These are phyloP conservation scores for Sorghum bicolor DNA, from an alignment of 176 grass and related monocot genomes.

Conservation along the genomic window DNA sequence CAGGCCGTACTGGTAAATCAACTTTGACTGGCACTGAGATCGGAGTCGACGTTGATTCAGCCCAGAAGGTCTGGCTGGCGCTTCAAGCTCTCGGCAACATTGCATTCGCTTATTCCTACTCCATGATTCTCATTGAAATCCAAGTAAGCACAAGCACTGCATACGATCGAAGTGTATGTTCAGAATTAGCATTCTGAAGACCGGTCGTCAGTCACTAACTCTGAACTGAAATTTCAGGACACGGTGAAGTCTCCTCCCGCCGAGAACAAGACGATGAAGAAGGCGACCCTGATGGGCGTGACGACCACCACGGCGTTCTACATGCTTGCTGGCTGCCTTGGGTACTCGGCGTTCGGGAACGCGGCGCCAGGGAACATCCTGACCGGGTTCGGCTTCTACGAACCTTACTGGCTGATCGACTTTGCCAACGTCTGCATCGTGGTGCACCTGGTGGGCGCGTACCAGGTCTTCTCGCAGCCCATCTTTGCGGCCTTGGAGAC, in stretches of 20 bases:
- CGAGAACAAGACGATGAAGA: constrained; percentile 91
- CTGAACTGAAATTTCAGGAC: constrained; percentile 41
- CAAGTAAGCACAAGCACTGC: constrained; percentile 36
- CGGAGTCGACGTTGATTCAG: constrained; percentile 61
- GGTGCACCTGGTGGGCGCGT: constrained; percentile 73
- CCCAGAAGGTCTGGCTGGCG: constrained; percentile 74
- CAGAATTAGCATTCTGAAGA: background rate
- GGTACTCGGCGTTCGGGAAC: constrained; percentile 84
- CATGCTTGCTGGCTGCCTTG: constrained; percentile 78
- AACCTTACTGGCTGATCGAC: constrained; percentile 86
- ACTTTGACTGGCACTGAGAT: constrained; percentile 63
- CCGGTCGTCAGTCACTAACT: background rate
- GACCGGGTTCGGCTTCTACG: constrained; percentile 83
- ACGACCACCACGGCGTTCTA: constrained; percentile 81
- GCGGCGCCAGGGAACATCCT: constrained; percentile 76
- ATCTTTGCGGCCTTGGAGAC: constrained; percentile 64
- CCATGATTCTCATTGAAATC: constrained; percentile 93
- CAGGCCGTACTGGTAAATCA: constrained; percentile 55
- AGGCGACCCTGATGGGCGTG: constrained; percentile 66
- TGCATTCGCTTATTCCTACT: constrained; percentile 89
- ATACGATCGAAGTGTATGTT: background rate
- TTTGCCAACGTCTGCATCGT: constrained; percentile 83
- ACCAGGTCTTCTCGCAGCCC: constrained; percentile 89
- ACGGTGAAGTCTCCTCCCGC: constrained; percentile 72
- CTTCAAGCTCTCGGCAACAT: constrained; percentile 86